A percentile compares a stretch with the other conserved stretches of the same genome.
Evolutionary conservation across 1,284 basidiomycete genomes (phyloP).

Genomic region (Cutaneotrichosporon daszewskae): DNA sequence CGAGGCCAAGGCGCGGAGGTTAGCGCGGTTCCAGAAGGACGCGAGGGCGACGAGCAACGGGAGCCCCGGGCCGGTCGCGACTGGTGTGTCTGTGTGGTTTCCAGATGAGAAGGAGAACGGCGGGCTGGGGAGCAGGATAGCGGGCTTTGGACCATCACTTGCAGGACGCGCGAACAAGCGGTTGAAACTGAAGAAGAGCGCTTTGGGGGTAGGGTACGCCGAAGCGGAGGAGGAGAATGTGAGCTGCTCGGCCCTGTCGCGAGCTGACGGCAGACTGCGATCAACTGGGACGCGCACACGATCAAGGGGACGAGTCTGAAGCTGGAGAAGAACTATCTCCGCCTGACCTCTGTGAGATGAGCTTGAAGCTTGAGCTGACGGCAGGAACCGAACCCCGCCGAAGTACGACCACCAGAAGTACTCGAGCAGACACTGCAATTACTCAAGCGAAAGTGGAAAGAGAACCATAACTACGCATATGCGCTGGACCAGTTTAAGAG

Average conservation of each 20-base stretch:
- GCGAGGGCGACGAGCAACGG: not conserved
- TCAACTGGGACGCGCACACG: slow-evolving; percentile 92
- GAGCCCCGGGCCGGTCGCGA: slow-evolving; percentile 5
- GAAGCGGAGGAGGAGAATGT: slow-evolving; percentile 37
- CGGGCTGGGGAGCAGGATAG: slow-evolving; percentile 9
- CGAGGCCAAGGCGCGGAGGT: slow-evolving; percentile 36
- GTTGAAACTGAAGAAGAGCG: slow-evolving; percentile 37
- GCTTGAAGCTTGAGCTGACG: slow-evolving; percentile 1
- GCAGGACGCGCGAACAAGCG: slow-evolving; percentile 35
- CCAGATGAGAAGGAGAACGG: slow-evolving; percentile 13
- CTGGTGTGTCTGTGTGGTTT: slow-evolving; percentile 23
- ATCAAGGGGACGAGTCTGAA: slow-evolving; percentile 86
- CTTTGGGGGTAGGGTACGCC: slow-evolving; percentile 31
- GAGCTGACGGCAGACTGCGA: slow-evolving; percentile 64
- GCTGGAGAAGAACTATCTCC: slow-evolving; percentile 92
- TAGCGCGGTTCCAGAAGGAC: slow-evolving; percentile 37
- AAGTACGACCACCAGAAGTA: slow-evolving; percentile 81
- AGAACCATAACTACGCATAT: slow-evolving; percentile 75
- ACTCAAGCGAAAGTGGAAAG: slow-evolving; percentile 83
- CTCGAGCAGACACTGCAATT: slow-evolving; percentile 79
- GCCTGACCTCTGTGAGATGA: slow-evolving; percentile 75
- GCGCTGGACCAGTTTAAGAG: slow-evolving; percentile 98
- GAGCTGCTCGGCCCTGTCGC: not conserved
- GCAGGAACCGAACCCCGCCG: slow-evolving; percentile 89
- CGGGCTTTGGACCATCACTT: slow-evolving; percentile 10